These are phyloP conservation scores for Tylopilus sp. DNA, from an alignment of 1,284 basidiomycete species.

Conservation along the genomic window DNA sequence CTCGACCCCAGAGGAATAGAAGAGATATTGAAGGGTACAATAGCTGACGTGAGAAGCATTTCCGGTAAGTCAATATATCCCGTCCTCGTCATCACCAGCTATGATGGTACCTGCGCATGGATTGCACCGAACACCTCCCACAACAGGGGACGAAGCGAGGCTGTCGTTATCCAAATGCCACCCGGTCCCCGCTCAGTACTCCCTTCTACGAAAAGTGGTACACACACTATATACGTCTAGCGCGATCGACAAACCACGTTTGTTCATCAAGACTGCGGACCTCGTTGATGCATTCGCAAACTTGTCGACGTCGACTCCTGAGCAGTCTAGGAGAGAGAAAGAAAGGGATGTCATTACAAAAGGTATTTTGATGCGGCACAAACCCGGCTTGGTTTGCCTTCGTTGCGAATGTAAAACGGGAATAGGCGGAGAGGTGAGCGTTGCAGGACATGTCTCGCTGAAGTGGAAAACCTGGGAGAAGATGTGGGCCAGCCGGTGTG, in stretches of 20 bases:
- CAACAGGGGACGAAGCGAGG: constrained; percentile 46
- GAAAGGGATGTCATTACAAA: constrained; percentile 63
- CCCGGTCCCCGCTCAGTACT: constrained; percentile 44
- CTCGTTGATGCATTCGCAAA: constrained; percentile 55
- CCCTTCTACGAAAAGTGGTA: constrained; percentile 42
- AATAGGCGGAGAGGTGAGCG: constrained; percentile 32
- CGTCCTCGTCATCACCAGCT: neutral
- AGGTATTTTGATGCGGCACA: constrained; percentile 41
- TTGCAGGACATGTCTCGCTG: constrained; percentile 35
- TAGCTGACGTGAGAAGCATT: constrained; percentile 23
- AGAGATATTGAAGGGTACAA: constrained; percentile 40
- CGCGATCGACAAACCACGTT: constrained; percentile 54
- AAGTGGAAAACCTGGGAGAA: constrained; percentile 63
- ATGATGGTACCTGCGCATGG: neutral
- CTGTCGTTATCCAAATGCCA: constrained; percentile 52
- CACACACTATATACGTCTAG: constrained; percentile 45
- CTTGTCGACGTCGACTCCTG: constrained; percentile 32
- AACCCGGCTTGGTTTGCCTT: constrained; percentile 44
- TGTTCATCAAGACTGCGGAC: constrained; percentile 68
- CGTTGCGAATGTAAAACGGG: constrained; percentile 61
- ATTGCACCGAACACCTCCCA: neutral
- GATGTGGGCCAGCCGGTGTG: constrained; percentile 53
- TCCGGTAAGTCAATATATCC: constrained; percentile 19
- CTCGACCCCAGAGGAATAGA: constrained; percentile 54
- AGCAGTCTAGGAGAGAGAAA: constrained; percentile 37